Evolutionary conservation across 805 yeast species (phyloP).

Genomic region (Candida insectalens): DNA sequence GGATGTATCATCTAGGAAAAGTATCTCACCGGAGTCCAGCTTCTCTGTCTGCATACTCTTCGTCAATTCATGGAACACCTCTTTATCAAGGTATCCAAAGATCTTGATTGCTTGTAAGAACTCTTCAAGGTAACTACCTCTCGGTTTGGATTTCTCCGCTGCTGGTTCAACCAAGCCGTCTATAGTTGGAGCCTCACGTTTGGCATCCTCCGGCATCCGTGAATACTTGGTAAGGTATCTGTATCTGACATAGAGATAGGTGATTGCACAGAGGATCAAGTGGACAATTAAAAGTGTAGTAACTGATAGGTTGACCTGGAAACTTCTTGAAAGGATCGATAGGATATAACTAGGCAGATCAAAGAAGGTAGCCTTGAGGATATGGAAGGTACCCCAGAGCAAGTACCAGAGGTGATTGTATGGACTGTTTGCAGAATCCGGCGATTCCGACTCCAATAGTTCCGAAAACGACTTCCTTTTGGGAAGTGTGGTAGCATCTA

Average conservation of each 20-base stretch:
- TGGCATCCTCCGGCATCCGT: slow-evolving; percentile 36
- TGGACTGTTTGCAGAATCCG: neutral
- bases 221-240: slow-evolving; percentile 57
- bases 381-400: slow-evolving; percentile 9
- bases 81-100: slow-evolving; percentile 85
- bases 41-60: slow-evolving; percentile 86
- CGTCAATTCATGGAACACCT: slow-evolving; percentile 88
- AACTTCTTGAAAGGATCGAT: slow-evolving; percentile 30
- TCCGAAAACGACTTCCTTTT: neutral
- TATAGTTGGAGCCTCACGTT: slow-evolving; percentile 32
- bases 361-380: slow-evolving; percentile 10
- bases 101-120: slow-evolving; percentile 85
- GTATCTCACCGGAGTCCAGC: slow-evolving; percentile 63
- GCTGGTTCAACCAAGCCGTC: slow-evolving; percentile 34
- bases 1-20: slow-evolving; percentile 51
- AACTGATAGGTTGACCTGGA: slow-evolving; percentile 42
- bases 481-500: neutral
- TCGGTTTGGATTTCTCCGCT: slow-evolving; percentile 27
- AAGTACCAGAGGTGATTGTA: slow-evolving; percentile 8
- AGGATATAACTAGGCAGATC: slow-evolving; percentile 12
- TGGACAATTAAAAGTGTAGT: slow-evolving; percentile 32
- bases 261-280: slow-evolving; percentile 21
- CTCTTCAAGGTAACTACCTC: slow-evolving; percentile 71
- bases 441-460: neutral
- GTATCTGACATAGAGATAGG: slow-evolving; percentile 48